Base-by-base conservation (phyloP, 83 land plant species). In the Picea abies region DNA sequence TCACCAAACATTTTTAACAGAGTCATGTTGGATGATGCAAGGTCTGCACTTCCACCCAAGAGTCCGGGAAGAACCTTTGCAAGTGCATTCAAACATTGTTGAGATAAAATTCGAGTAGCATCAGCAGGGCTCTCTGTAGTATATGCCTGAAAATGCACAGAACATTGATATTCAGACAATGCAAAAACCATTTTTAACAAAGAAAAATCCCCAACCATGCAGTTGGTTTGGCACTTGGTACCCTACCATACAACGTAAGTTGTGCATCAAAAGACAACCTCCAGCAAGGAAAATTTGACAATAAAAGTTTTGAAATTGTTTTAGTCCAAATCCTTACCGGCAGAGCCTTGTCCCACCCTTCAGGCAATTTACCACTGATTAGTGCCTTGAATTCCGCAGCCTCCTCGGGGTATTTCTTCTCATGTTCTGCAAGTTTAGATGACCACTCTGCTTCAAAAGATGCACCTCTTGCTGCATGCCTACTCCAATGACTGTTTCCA, bases 11-110 rank as follows among this genome's bases (percentile, higher is more conserved):
- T 83, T 66, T 94, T 90, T 75, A 94, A 77, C 77, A 91, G 73
- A 52, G 93, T 91, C 90, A 89, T 94, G 90, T 94, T 94, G 60
- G 97, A 94, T 20, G 91, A 86, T 2, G 97, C 97, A 71, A 94
- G 87, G 82, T 94, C 97, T 37, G 97, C 97, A 87, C 95, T 93
- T 47, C 97, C 97, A 60, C 97, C 95, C 41, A 94, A 76, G 1
- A 94, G 88, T 3, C 95, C 95, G 3, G 97, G 95, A 44, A 94
- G 92, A 3, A 85, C 92, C 60, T 84, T 86, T 22, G 90, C 97
- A 61, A 94, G 90, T 4, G 91, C 89, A 82, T 94, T 94, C 60
- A 94, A 76, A 79, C 89, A 86, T 63, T 86, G 86, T 82, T 94
- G 92, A 3, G 95, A 94, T 4, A 91, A 83, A 47, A 88, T 91